Base-by-base conservation (phyloP, 73 alveolate species). In the Effrenium voratum region DNA sequence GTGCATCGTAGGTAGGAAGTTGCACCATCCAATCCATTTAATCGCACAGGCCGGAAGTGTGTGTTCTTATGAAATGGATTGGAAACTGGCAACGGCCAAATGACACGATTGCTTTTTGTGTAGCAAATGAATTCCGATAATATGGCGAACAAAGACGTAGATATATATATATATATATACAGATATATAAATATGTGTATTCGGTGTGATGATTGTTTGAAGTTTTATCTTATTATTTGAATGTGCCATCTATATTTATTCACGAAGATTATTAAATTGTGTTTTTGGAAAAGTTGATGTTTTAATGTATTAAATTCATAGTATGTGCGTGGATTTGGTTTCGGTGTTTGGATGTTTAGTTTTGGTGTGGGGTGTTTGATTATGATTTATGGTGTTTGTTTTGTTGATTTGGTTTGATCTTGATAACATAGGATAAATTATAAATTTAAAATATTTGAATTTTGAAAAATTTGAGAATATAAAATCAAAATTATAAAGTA, bases 1-100 rank as follows among this genome's bases (percentile, higher is more conserved):
- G 6, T 77, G 26, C 45, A 16, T 38, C 45, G 88, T 77, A 43
- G 88, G 88, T 77, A 77, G 88, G 88, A 44, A 24, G 5, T 77
- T 45, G 88, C 43, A 5, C n/a, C n/a, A n/a, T n/a, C n/a, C n/a
- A n/a, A n/a, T n/a, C n/a, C 19, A 19, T 52, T 12, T 19, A 19
- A 52, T 52, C 26, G 8, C 63, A 19, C 8, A 8, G 8, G 63
- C 26, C 63, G 8, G 63, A 19, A 52, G 26, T 52, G 63, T 12
- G 8, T 52, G 63, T 19, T 12, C 26, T 52, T 19, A 52, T 12
- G 19, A 8, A 52, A 52, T 52, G 63, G 8, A 12, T 8, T 52
- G 63, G 26, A 19, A 19, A 19, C 19, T 12, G 63, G 63, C 8
- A 12, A 52, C 63, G 63, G 19, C 19, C 91, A 49, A 47, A 70